Base-by-base conservation (phyloP, 2,329 filamentous ascomycete genomes). In the Leptographium radiaticola region DNA sequence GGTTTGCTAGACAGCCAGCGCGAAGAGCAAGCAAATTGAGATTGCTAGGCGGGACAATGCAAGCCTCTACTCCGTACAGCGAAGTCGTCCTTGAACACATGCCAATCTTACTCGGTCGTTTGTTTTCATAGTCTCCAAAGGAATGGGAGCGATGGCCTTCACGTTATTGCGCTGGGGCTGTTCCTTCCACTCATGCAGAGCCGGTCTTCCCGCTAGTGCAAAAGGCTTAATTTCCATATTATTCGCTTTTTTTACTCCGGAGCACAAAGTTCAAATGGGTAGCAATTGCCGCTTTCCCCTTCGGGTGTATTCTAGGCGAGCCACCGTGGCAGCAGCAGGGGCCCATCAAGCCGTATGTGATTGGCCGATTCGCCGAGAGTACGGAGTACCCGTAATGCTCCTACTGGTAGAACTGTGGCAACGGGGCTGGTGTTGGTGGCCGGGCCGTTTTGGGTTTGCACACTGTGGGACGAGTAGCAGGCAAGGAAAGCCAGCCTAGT, bases 131-230 rank as follows among this genome's bases (percentile, higher is more conserved):
- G 31, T 20, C 30, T 34, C 16, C 18, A 34, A 34, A 49, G 34
- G 47, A 39, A 38, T 38, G 13, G 3, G 33, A 16, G 18, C 34
- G 20, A 40, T 39, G 25, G 16, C 25, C 13, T 25, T 45, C 47
- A 49, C 34, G 47, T 50, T 50, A 50, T 39, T n/a, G 12, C 18
- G 25, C 25, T 34, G 38, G 38, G 20, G 38, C 38, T 25, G 49
- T 43, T 50, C 49, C 49, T 50, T 42, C 49, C 36, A 46, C 20
- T 49, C 49, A 31, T 50, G 49, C 49, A 50, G 13, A 50, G 36
- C 49, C 49, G 49, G 49, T n/a, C 36, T 15, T 33, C 49, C 48
- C 49, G 49, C 49, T 50, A 50, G 49, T 43, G 36, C 20, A 2
- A 47, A 42, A 42, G 36, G 36, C 49, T 50, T 50, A 50, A 42